phyloP scores from a whole-genome alignment of 2,329 filamentous ascomycete genomes.

The Venturiaceae sp. region DNA sequence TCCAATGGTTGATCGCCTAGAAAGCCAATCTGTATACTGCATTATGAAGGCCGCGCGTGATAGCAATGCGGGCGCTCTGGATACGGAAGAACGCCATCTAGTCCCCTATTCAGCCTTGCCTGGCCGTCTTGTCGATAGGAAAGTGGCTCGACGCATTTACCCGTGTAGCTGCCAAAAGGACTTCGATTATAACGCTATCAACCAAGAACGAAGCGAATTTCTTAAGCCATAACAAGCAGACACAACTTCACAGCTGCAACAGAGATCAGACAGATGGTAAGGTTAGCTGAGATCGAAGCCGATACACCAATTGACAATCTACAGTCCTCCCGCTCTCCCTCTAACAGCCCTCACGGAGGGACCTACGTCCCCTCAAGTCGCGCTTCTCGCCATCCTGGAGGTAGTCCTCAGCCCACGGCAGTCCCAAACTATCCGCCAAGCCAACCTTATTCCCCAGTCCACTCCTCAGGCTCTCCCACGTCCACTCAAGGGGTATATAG shows the following conservation, averaged over 20 bases:
- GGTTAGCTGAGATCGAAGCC: too few relatives aligned
- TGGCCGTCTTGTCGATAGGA: neutral
- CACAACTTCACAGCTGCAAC: too few relatives aligned
- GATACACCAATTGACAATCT: too few relatives aligned
- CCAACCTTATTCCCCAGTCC: neutral
- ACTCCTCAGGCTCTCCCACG: neutral
- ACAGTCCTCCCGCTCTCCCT: neutral
- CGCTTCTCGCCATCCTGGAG: neutral
- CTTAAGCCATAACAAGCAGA: too few relatives aligned
- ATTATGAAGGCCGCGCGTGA: neutral
- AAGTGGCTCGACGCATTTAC: neutral
- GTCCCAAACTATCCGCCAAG: neutral
- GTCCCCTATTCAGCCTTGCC: conserved; percentile 1
- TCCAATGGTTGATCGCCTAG: neutral
- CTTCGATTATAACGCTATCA: neutral
- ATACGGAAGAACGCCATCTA: neutral
- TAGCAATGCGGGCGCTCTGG: neutral
- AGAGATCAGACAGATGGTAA: neutral
- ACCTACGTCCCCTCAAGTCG: neutral
- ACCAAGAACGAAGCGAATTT: neutral
- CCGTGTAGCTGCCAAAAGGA: neutral
- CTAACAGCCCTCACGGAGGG: neutral
- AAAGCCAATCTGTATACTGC: neutral
- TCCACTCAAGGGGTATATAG: neutral
- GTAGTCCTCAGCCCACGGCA: neutral